phyloP scores from a whole-genome alignment of 192 early-diverging fungal genomes.

The Coemansia sp. region DNA sequence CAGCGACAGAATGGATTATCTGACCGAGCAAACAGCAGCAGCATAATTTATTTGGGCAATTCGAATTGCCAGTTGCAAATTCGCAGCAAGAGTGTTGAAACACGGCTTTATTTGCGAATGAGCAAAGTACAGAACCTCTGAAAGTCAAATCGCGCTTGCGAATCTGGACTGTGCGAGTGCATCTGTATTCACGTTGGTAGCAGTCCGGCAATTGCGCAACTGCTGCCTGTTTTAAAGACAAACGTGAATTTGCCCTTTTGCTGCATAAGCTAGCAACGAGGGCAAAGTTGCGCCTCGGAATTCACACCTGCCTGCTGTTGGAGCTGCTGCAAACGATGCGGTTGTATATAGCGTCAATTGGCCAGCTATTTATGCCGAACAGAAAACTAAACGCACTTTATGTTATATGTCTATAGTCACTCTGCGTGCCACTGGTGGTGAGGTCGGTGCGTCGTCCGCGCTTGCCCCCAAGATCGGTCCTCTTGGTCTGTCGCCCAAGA shows the following conservation, averaged over 20 bases:
- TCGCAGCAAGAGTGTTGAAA: not conserved
- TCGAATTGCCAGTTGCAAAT: not conserved
- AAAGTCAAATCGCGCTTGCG: too few relatives aligned
- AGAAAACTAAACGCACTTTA: not conserved
- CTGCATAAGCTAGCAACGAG: too few relatives aligned
- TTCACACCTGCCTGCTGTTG: too few relatives aligned
- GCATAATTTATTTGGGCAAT: not conserved
- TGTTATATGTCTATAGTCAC: constrained; percentile 57
- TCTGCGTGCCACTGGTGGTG: constrained; percentile 97
- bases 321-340: too few relatives aligned
- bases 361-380: not conserved
- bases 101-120: not conserved
- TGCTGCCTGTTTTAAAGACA: not conserved
- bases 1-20: not conserved
- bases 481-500: constrained; percentile 99
- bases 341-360: not conserved
- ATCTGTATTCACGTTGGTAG: not conserved
- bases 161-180: too few relatives aligned
- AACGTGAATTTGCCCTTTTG: not conserved
- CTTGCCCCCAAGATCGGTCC: constrained; percentile 99
- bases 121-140: too few relatives aligned
- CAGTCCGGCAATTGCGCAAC: not conserved
- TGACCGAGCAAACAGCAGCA: not conserved
- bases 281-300: too few relatives aligned
- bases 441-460: constrained; percentile 94